Base-by-base conservation (phyloP, 2,329 filamentous ascomycete genomes). In the Fusarium lateritium region DNA sequence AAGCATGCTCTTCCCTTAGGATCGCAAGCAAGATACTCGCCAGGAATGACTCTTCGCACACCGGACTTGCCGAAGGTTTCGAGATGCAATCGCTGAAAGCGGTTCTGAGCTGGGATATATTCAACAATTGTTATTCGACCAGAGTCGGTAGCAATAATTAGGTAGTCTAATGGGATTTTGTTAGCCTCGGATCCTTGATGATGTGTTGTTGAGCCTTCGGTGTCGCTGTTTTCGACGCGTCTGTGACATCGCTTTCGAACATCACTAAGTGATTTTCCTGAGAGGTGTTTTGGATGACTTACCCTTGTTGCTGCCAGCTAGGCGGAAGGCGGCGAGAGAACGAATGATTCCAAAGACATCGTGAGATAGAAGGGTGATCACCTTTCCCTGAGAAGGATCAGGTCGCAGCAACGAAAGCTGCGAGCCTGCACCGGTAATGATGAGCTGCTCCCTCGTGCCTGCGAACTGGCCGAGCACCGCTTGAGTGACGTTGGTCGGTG, bases 21-120 rank as follows among this genome's bases (percentile, higher is more conserved):
- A 76, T 99, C 96, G 53, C 94, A 93, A 8, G 95, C 96, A 28
- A 99, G 88, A 76, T 98, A 99, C 80, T 99, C 94, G 64, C 97
- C 96, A 4, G 97, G 96, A 44, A 99, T 89, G 38, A 98, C 95
- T 75, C 96, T 91, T 60, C 97, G 91, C 54, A 98, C 89, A 38
- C 96, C 97, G 9, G 96, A 98, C 81, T 99, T 99, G 72, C 96
- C 96, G 79, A 97, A 99, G 1, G 97, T 99, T 83, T 99, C 97
- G 58, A 98, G 88, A 76, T 98, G 96, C 69, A 98, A 88, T 46
- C 94, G 91, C 74, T 91, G 91, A 81, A 99, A 98, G 49, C 90
- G 89, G 79, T 97, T 97, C 79, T 94, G 90, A 19, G 92, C 88
- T 15, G 93, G 91, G 36, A 95, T 83, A 79, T 98, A 99, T 81